phyloP scores from a whole-genome alignment of 805 yeast species.

The Saccharomycopsis synnaedendra region DNA sequence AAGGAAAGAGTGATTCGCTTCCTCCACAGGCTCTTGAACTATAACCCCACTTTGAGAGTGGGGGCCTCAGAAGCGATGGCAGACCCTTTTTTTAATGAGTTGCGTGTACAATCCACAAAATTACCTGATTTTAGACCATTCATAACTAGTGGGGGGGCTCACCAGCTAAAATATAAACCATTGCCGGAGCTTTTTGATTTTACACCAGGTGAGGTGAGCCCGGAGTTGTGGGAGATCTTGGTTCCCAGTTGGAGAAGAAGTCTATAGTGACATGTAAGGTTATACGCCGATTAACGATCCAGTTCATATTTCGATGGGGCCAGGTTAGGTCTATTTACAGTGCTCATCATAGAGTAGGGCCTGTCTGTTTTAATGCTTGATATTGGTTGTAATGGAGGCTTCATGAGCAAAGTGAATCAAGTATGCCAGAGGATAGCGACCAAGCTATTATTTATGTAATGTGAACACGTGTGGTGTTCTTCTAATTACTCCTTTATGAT shows the following conservation, averaged over 20 bases:
- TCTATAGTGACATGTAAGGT: too few relatives aligned
- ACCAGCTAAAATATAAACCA: constrained; percentile 4
- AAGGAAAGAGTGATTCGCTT: constrained; percentile 38
- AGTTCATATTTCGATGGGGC: too few relatives aligned
- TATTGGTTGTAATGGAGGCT: too few relatives aligned
- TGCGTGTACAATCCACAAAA: constrained; percentile 23
- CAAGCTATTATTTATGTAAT: too few relatives aligned
- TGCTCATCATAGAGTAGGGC: too few relatives aligned
- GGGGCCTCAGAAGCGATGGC: constrained; percentile 44
- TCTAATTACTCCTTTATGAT: too few relatives aligned
- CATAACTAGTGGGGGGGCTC: constrained; percentile 1
- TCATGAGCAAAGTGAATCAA: too few relatives aligned
- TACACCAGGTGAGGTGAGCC: constrained; percentile 31
- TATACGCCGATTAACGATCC: too few relatives aligned
- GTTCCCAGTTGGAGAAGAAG: constrained; percentile 22
- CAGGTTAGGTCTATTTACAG: too few relatives aligned
- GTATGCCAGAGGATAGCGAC: too few relatives aligned
- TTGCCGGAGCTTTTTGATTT: constrained; percentile 37
- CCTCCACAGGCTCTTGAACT: constrained; percentile 46
- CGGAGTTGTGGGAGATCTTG: constrained; percentile 25
- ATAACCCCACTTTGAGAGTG: constrained; percentile 57
- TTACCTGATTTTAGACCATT: constrained; percentile 14
- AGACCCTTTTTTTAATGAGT: constrained; percentile 45
- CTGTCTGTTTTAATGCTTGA: too few relatives aligned
- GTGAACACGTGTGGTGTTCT: too few relatives aligned